Evolutionary conservation across 768 basidiomycete species (phyloP), one percentile per base, ranked within the genome.

Genomic region (Leccinum aurantiacum): DNA sequence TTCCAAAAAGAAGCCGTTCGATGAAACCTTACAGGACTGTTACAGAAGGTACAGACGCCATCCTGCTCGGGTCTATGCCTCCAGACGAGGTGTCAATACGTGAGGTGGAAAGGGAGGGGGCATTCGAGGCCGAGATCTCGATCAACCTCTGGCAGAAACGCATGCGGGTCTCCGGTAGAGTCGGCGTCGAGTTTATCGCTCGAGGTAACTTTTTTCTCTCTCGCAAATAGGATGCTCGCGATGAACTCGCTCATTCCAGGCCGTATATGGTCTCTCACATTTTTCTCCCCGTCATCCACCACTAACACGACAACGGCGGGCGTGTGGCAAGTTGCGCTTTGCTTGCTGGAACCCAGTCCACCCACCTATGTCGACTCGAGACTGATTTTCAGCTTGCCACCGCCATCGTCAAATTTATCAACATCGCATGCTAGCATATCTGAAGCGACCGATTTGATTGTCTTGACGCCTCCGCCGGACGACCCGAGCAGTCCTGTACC

Each of bases 161-260:
- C n/a, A 87, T 91, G 87, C 76, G 83, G 25, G 80, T 89, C 14
- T 78, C 82, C 24, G 81, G 81, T 59, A 58, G 74, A 19, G 80
- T 89, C 41, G 65, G 63, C 6, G 66, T 88, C 17, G 88, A 91
- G 60, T 90, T 90, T 60, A 86, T 90, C 57, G 87, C 88, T 7
- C 73, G 77, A 70, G 80, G 82, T 80, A 62, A 3, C 5, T 9
- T 9, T 24, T 0, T 9, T n/a, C 24, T 13, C 13, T 8, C 22
- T 41, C 24, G 6, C 22, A 13, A 10, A 3, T 17, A 24, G 13
- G 3, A 3, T 14, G 6, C 11, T 58, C 19, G 19, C 7, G 37
- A 56, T 41, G 19, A 15, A 51, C 9, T 19, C 17, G 9, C 7
- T 14, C 38, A 27, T n/a, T 48, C 15, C 15, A 71, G 71, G 71